Base-by-base conservation (phyloP, 257 asterid species). In the Verbena officinalis region DNA sequence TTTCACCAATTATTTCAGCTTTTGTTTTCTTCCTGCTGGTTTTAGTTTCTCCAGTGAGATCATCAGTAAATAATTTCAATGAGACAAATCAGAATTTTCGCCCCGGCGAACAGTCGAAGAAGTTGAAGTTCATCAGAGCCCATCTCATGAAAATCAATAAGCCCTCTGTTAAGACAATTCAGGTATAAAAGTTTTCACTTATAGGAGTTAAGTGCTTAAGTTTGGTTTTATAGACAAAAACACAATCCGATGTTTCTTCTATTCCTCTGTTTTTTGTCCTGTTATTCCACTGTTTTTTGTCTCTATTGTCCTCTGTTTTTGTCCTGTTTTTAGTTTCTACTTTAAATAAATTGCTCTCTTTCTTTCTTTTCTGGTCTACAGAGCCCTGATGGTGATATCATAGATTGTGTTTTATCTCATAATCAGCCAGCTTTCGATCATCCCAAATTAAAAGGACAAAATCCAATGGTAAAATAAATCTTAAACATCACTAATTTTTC, bases 321-420 rank as follows among this genome's bases (percentile, higher is more conserved):
- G 66, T 70, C 62, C 33, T 50, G 56, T 55, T 58, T 27, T 31
- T 5, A 16, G 19, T 54, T 24, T 45, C 12, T 9, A 12, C 16
- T 62, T 45, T 40, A 36, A 31, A n/a, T n/a, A n/a, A n/a, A n/a
- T n/a, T 63, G 22, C 48, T 39, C 44, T 13, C 21, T 51, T 60
- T 14, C 36, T 43, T 40, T 19, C 59, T 42, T 55, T 64, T 21
- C 30, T 43, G 31, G 44, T 61, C 34, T 53, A 56, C 85, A 92
- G 98, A 89, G 98, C 79, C 95, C 96, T 3, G 97, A 92, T 57
- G 98, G 98, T 51, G 98, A 92, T 71, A 64, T 80, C 59, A 85
- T 92, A 54, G 98, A 89, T 65, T 92, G 98, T 67, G 96, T 92
- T 11, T 64, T 73, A 34, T 68, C 91, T 49, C 91, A 87, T 68